phyloP scores from a whole-genome alignment of 108 stramenopile species.

The Cyclostephanos invisitatus region DNA sequence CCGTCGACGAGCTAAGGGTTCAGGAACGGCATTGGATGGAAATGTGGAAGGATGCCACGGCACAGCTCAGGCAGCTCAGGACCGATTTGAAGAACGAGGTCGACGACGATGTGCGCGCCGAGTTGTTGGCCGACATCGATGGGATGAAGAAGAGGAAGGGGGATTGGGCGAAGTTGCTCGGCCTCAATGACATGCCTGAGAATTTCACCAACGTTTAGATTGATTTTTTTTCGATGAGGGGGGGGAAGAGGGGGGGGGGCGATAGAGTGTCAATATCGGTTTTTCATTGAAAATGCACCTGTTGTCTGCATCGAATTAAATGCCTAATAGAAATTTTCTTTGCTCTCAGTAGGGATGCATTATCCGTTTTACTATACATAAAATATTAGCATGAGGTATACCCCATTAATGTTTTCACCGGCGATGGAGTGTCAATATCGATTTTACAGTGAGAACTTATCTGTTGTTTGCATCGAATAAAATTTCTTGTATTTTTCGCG shows the following conservation, averaged over 20 bases:
- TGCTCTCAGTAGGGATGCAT: too few relatives aligned
- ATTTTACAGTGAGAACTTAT: too few relatives aligned
- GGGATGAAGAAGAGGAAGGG: conserved; percentile 30
- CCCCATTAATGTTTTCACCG: too few relatives aligned
- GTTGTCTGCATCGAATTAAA: too few relatives aligned
- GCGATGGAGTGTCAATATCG: background rate
- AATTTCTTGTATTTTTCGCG: too few relatives aligned
- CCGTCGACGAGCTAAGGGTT: conserved; percentile 17
- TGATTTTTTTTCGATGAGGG: background rate
- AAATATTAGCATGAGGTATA: too few relatives aligned
- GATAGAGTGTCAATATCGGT: background rate
- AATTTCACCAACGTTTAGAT: background rate
- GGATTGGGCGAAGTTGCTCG: conserved; percentile 24
- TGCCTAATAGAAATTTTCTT: too few relatives aligned
- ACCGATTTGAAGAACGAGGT: conserved; percentile 18
- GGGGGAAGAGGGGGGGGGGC: background rate
- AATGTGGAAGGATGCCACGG: conserved; percentile 20
- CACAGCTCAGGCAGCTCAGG: conserved; percentile 12
- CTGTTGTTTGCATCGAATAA: too few relatives aligned
- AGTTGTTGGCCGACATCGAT: conserved; percentile 20
- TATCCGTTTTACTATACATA: too few relatives aligned
- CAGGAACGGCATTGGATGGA: conserved; percentile 28
- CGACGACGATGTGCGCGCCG: conserved; percentile 15
- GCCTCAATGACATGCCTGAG: conserved; percentile 6
- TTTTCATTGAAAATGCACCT: too few relatives aligned